phyloP scores from a whole-genome alignment of 176 grass and related monocot genomes.

The Carex kokanica region DNA sequence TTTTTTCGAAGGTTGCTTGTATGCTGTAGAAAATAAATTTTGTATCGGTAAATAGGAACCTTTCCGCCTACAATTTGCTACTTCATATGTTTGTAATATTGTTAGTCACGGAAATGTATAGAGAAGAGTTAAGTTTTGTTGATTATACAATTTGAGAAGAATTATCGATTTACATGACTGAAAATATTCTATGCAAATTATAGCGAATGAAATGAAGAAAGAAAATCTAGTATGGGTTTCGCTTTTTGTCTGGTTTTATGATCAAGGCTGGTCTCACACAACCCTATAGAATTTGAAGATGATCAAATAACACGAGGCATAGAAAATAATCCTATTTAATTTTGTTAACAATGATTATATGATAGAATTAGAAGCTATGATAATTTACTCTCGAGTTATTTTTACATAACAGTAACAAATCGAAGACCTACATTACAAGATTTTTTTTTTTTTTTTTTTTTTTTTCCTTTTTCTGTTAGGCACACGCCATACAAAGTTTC shows the following conservation, averaged over 20 bases:
- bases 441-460: background rate
- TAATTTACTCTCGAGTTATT: slow-evolving; percentile 15
- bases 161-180: background rate
- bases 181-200: background rate
- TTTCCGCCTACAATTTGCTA: background rate
- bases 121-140: background rate
- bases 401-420: slow-evolving; percentile 3
- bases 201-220: background rate
- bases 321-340: background rate
- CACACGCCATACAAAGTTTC: slow-evolving; percentile 2
- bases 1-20: background rate
- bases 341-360: background rate
- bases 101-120: too few species aligned
- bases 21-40: background rate
- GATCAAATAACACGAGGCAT: background rate
- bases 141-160: background rate
- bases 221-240: background rate
- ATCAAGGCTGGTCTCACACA: background rate
- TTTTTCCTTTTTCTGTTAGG: background rate
- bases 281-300: background rate
- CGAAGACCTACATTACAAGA: slow-evolving; percentile 18
- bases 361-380: background rate
- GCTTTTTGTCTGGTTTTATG: background rate
- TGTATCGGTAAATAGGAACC: background rate
- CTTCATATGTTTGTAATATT: background rate